phyloP scores from a whole-genome alignment of 257 asterid genomes.

The Scutellaria minor region DNA sequence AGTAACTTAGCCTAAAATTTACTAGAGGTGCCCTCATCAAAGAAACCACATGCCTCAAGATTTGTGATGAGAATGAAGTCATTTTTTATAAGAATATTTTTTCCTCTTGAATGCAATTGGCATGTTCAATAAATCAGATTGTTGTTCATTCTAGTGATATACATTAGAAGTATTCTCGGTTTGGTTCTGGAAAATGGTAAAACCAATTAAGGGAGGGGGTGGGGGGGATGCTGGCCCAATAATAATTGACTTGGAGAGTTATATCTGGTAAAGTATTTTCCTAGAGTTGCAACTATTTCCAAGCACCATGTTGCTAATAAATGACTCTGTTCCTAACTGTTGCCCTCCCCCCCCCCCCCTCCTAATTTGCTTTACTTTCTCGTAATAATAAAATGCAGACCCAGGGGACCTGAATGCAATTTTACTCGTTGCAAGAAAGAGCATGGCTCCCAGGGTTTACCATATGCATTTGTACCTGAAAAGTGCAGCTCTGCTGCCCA shows the following conservation, averaged over 20 bases:
- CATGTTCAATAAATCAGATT: not conserved
- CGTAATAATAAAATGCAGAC: constrained; percentile 36
- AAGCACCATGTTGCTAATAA: constrained; percentile 18
- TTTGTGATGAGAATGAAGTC: constrained; percentile 1
- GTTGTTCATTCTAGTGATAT: not conserved
- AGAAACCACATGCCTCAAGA: constrained; percentile 1
- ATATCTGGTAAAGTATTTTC: too few relatives aligned
- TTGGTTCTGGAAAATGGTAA: not conserved
- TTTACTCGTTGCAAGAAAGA: constrained; percentile 38
- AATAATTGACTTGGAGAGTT: too few relatives aligned
- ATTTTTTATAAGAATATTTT: not conserved
- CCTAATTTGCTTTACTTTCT: constrained; percentile 22
- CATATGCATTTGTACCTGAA: constrained; percentile 38
- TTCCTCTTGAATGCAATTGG: not conserved
- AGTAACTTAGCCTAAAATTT: constrained; percentile 4
- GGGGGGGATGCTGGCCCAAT: not conserved
- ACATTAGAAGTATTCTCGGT: not conserved
- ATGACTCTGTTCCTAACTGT: constrained; percentile 11
- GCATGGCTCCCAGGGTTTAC: constrained; percentile 41
- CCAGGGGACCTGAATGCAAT: constrained; percentile 39
- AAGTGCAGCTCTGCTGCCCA: constrained; percentile 38
- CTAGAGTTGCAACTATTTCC: constrained; percentile 10
- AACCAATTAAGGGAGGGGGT: not conserved
- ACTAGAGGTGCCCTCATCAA: not conserved
- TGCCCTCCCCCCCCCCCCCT: not conserved